Conservation (phyloP, 2,329 filamentous ascomycete genomes). For the Beauveria bassiana region DNA sequence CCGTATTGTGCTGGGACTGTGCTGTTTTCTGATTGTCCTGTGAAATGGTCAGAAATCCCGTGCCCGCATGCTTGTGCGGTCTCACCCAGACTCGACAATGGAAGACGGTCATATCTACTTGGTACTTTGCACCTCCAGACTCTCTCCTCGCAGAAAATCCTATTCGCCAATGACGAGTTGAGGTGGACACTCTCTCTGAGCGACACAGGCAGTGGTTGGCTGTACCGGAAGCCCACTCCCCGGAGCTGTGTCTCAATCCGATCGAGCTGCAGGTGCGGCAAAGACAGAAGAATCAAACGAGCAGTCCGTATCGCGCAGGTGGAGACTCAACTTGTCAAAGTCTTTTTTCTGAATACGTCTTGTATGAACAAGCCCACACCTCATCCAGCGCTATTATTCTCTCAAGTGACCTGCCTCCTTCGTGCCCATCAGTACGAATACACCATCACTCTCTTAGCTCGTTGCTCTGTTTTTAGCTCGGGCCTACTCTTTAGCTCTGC, state of each 20-base stretch:
- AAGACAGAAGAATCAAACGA: constrained; percentile 1
- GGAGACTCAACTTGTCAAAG: neutral
- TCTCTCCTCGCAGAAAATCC: neutral
- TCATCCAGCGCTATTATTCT: too few species aligned
- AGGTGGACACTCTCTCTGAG: neutral
- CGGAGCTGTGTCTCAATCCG: constrained; percentile 6
- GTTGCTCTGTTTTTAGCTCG: neutral
- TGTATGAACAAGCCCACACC: neutral
- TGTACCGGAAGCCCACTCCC: neutral
- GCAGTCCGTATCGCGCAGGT: constrained; percentile 3
- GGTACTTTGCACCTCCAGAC: neutral
- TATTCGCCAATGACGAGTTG: neutral
- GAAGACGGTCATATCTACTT: too few species aligned
- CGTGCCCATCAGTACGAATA: neutral
- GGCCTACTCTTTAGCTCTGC: neutral
- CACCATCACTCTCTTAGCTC: neutral
- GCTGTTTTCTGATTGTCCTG: too few species aligned
- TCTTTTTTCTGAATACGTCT: neutral
- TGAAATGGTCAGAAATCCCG: neutral
- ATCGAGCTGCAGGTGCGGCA: constrained; percentile 1
- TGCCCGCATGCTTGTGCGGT: neutral
- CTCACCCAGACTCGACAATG: neutral
- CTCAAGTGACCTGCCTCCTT: too few species aligned
- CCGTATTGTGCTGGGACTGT: neutral
- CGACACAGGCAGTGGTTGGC: neutral